Evolutionary conservation across 2,329 filamentous ascomycete species (phyloP).

Genomic region (Alternaria arbusti): DNA sequence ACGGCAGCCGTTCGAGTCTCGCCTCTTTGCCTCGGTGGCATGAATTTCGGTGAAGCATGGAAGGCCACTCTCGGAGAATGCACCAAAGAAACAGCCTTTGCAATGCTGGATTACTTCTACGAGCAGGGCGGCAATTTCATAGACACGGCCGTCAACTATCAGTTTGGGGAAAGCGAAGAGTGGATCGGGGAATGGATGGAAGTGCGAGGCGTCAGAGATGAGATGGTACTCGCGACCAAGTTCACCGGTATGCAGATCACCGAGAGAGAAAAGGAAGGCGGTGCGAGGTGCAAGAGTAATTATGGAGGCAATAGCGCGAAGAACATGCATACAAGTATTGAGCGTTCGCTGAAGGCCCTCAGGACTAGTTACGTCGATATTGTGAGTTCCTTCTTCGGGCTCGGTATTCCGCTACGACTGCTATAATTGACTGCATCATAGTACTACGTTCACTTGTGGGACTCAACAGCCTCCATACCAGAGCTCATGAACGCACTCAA

Average conservation of each 20-base stretch:
- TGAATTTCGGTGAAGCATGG: conserved; percentile 69
- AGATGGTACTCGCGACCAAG: conserved; percentile 53
- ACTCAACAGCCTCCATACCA: conserved; percentile 51
- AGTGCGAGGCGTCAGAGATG: conserved; percentile 44
- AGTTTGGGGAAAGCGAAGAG: conserved; percentile 50
- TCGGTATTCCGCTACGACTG: neutral
- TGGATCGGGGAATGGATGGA: conserved; percentile 56
- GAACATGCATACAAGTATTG: conserved; percentile 21
- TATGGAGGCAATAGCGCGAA: conserved; percentile 24
- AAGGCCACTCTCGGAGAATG: conserved; percentile 66
- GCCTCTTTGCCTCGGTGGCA: conserved; percentile 62
- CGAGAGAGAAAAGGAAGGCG: conserved; percentile 9
- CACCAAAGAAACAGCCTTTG: conserved; percentile 68
- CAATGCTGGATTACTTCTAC: conserved; percentile 71
- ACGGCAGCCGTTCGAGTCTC: conserved; percentile 64
- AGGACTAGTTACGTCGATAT: conserved; percentile 71
- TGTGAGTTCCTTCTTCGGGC: conserved; percentile 40
- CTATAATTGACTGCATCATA: conserved; percentile 31
- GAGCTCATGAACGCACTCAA: conserved; percentile 55
- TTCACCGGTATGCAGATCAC: conserved; percentile 44
- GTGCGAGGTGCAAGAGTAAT: conserved; percentile 27
- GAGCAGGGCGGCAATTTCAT: conserved; percentile 75
- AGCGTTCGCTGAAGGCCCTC: conserved; percentile 24
- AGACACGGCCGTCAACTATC: conserved; percentile 62
- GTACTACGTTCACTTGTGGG: conserved; percentile 52